phyloP scores from a whole-genome alignment of 148 eudicot species.

The Rheum nobile region DNA sequence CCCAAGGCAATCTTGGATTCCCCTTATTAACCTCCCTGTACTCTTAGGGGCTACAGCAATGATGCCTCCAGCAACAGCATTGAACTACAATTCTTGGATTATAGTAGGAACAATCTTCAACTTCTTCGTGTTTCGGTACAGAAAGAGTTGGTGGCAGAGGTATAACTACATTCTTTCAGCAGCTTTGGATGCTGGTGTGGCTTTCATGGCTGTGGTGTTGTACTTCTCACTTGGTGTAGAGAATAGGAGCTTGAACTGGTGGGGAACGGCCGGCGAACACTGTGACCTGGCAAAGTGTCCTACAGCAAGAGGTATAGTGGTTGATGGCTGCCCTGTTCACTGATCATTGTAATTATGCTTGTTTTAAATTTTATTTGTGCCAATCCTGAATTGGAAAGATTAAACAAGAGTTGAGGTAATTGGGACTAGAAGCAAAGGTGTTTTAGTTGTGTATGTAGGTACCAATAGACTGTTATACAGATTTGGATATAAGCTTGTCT shows the following conservation, averaged over 20 bases:
- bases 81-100: constrained; percentile 87
- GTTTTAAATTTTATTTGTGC: not conserved
- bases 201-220: constrained; percentile 85
- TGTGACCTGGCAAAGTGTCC: constrained; percentile 81
- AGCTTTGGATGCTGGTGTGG: constrained; percentile 95
- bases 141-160: constrained; percentile 94
- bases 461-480: not conserved
- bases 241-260: constrained; percentile 56
- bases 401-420: not conserved
- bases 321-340: constrained; percentile 59
- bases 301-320: constrained; percentile 67
- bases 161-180: constrained; percentile 90
- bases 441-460: not conserved
- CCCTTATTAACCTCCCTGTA: constrained; percentile 79
- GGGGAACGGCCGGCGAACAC: constrained; percentile 93
- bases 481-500: not conserved
- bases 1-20: constrained; percentile 86
- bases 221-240: constrained; percentile 67
- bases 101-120: constrained; percentile 82
- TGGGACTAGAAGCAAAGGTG: not conserved
- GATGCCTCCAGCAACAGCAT: constrained; percentile 89
- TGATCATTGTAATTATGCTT: constrained; percentile 13
- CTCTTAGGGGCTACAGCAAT: constrained; percentile 76
- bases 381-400: not conserved
- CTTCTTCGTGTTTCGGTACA: constrained; percentile 65